A percentile compares a stretch with the other conserved stretches of the same genome.
Evolutionary conservation across 2,329 filamentous ascomycete genomes (phyloP).

Genomic region (Aureobasidium melanogenum): DNA sequence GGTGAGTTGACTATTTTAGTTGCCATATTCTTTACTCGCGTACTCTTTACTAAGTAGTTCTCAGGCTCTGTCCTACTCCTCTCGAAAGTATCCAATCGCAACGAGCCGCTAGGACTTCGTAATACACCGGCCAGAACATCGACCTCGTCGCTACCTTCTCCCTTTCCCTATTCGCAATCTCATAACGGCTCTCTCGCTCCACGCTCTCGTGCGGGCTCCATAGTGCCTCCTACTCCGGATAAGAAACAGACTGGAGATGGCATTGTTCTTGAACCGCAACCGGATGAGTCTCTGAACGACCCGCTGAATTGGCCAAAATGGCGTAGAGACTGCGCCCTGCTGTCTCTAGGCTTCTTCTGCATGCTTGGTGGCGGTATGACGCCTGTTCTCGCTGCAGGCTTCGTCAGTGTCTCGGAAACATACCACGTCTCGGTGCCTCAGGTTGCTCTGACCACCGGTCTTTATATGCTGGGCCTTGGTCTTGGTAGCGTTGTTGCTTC

Average conservation of each 20-base stretch:
- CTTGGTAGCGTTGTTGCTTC: slow-evolving; percentile 76
- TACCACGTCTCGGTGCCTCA: slow-evolving; percentile 59
- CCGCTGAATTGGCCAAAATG: slow-evolving; percentile 84
- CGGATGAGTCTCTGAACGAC: slow-evolving; percentile 82
- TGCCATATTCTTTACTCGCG: neutral
- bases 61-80: slow-evolving; percentile 54
- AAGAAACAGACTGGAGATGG: slow-evolving; percentile 76
- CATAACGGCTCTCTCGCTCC: neutral
- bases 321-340: slow-evolving; percentile 68
- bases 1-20: slow-evolving; percentile 42
- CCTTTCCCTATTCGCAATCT: slow-evolving; percentile 16
- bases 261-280: slow-evolving; percentile 85
- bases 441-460: slow-evolving; percentile 78
- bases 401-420: slow-evolving; percentile 64
- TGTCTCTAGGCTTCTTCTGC: slow-evolving; percentile 84
- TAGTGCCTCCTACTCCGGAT: slow-evolving; percentile 20
- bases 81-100: slow-evolving; percentile 46
- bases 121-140: slow-evolving; percentile 49
- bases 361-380: slow-evolving; percentile 92
- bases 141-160: slow-evolving; percentile 17
- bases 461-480: slow-evolving; percentile 91
- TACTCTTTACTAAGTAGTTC: neutral
- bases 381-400: slow-evolving; percentile 80
- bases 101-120: slow-evolving; percentile 53
- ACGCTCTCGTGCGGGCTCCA: slow-evolving; percentile 12